Conservation (phyloP, 352 stramenopile species). For the Phytophthora multivora region DNA sequence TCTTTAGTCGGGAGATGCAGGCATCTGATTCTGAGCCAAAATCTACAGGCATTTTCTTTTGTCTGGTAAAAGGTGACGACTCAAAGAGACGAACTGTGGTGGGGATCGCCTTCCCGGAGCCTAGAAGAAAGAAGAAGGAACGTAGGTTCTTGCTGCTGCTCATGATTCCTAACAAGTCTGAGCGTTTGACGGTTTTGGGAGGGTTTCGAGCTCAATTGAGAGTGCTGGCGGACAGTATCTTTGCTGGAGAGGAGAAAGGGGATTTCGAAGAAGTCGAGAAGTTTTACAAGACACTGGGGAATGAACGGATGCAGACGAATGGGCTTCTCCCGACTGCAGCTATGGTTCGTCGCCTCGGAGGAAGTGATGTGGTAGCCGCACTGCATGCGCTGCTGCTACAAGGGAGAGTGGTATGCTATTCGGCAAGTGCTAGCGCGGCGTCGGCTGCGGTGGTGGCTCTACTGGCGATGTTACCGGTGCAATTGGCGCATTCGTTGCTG, state of each 20-base stretch:
- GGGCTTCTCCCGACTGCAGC: conserved; percentile 51
- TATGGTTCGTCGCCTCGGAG: conserved; percentile 51
- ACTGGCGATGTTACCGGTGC: conserved; percentile 55
- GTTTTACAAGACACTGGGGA: conserved; percentile 31
- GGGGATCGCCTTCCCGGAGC: conserved; percentile 55
- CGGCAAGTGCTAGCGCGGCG: conserved; percentile 52
- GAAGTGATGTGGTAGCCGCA: conserved; percentile 66
- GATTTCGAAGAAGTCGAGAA: conserved; percentile 45
- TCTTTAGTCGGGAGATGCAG: conserved; percentile 73
- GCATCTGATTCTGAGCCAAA: conserved; percentile 27
- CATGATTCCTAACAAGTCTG: conserved; percentile 9
- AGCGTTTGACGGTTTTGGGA: conserved; percentile 33
- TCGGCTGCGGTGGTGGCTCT: conserved; percentile 58
- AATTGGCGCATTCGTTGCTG: conserved; percentile 33
- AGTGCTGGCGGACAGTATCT: conserved; percentile 36
- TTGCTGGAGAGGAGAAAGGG: conserved; percentile 19
- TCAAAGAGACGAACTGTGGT: conserved; percentile 28
- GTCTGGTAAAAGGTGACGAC: conserved; percentile 27
- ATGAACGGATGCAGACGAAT: conserved; percentile 48
- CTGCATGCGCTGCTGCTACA: conserved; percentile 76
- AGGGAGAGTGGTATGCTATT: conserved; percentile 82
- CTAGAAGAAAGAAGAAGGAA: conserved; percentile 43
- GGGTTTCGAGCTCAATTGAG: conserved; percentile 45
- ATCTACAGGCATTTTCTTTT: conserved; percentile 53
- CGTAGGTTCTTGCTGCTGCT: conserved; percentile 56